Conservation (phyloP, 331 rosid species). For the Saraca asoca region DNA sequence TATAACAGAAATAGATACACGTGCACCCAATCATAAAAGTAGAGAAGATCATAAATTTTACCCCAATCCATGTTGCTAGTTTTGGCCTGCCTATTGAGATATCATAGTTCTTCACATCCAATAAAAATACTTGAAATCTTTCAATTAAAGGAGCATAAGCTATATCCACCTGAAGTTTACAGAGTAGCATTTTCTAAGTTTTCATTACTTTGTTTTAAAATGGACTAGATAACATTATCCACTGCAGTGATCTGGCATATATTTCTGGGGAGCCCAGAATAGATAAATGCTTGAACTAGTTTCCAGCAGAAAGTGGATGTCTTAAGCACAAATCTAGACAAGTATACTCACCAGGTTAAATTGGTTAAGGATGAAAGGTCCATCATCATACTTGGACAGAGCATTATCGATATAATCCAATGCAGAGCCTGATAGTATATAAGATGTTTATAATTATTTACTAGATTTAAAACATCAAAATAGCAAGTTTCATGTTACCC, state of each 20-base stretch:
- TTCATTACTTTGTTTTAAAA: too few species aligned
- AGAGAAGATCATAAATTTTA: slow-evolving; percentile 29
- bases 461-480: slow-evolving; percentile 19
- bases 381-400: slow-evolving; percentile 68
- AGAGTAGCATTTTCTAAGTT: background rate
- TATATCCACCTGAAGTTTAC: slow-evolving; percentile 71
- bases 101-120: slow-evolving; percentile 62
- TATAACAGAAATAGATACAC: too few species aligned
- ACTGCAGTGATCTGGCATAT: too few species aligned
- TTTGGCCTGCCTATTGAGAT: slow-evolving; percentile 67
- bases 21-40: background rate
- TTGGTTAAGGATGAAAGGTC: slow-evolving; percentile 82
- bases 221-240: too few species aligned
- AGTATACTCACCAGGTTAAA: slow-evolving; percentile 62
- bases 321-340: background rate
- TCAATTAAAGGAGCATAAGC: slow-evolving; percentile 79
- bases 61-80: slow-evolving; percentile 70
- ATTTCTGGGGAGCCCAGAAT: background rate
- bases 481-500: slow-evolving; percentile 48
- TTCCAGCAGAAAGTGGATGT: too few species aligned
- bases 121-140: slow-evolving; percentile 60
- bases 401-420: slow-evolving; percentile 67
- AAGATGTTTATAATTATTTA: background rate
- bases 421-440: slow-evolving; percentile 48
- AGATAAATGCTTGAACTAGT: too few species aligned